Base-by-base conservation (phyloP, 2,329 filamentous ascomycete genomes). In the Aspergillus hiratsukae region DNA sequence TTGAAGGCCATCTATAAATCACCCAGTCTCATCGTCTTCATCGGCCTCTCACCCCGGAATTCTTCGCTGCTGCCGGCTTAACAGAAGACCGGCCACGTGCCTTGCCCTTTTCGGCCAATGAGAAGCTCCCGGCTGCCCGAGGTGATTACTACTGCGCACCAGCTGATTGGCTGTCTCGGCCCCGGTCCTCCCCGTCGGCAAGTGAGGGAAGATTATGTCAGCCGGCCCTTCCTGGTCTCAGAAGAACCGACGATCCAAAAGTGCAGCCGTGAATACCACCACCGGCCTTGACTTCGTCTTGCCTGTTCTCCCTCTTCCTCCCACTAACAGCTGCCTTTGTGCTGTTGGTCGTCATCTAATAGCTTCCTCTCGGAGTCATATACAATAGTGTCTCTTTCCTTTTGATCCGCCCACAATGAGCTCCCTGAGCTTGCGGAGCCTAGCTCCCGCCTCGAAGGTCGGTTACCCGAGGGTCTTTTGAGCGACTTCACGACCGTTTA, bases 401-500 rank as follows among this genome's bases (percentile, higher is more conserved):
- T 66, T 61, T 64, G 60, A 68, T 65, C 67, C 66, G 65, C 61
- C 21, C 72, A 78, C 67, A 64, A 81, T 81, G 78, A 79, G 76
- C 72, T 79, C 77, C 63, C 64, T 75, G 65, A 72, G 76, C 68
- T 70, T 79, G 68, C 76, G 78, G 76, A 80, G 76, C 73, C 66
- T 80, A 64, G 72, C 76, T 75, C 76, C 78, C 61, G 70, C 72
- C 56, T 75, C 75, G 60, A 78, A 78, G 72, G 78, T 80, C 64
- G 61, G 74, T 71, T 58, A 52, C 55, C 61, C 54, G 61, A 59
- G 62, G 63, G 56, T 62, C 61, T 65, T 61, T 64, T 55, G 57
- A 56, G 43, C 46, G 40, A 48, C 41, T 54, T 56, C 25, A 29
- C 46, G 52, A 45, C 23, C 52, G n/a, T 23, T 48, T 52, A 43